A percentile compares a stretch with the other conserved stretches of the same genome.
Evolutionary conservation across 2,329 filamentous ascomycete species (phyloP).

Genomic region (Colletotrichum sp.): DNA sequence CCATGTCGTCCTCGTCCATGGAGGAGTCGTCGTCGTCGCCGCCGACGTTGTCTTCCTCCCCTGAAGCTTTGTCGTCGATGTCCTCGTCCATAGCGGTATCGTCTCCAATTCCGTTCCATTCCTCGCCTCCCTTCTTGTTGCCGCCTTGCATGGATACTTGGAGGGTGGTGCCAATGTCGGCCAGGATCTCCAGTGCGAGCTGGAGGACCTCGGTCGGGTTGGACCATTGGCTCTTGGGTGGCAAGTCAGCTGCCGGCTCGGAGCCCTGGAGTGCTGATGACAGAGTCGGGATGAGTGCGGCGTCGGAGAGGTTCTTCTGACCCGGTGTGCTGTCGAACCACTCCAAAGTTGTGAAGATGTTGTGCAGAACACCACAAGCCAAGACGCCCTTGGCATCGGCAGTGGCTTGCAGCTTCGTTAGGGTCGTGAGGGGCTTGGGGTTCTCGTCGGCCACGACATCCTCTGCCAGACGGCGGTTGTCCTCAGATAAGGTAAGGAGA

Average conservation of each 20-base stretch:
- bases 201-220: constrained; percentile 52
- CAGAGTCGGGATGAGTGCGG: constrained; percentile 52
- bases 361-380: constrained; percentile 67
- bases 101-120: constrained; percentile 43
- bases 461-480: constrained; percentile 59
- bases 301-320: constrained; percentile 54
- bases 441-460: constrained; percentile 56
- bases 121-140: constrained; percentile 37
- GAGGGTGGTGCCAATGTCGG: constrained; percentile 67
- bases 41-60: constrained; percentile 39
- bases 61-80: constrained; percentile 35
- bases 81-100: constrained; percentile 43
- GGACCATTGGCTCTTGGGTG: constrained; percentile 39
- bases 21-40: constrained; percentile 50
- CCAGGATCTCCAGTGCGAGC: constrained; percentile 66
- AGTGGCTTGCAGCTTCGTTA: constrained; percentile 54
- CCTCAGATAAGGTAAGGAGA: constrained; percentile 64
- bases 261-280: constrained; percentile 41
- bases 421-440: constrained; percentile 51
- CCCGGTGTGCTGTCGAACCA: constrained; percentile 58
- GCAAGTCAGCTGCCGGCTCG: constrained; percentile 26
- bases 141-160: constrained; percentile 52
- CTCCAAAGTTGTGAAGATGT: constrained; percentile 59
- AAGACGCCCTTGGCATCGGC: constrained; percentile 56
- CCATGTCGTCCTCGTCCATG: constrained; percentile 62